Conservation (phyloP, 495 filamentous ascomycete species). For the Penicillium steckii region DNA sequence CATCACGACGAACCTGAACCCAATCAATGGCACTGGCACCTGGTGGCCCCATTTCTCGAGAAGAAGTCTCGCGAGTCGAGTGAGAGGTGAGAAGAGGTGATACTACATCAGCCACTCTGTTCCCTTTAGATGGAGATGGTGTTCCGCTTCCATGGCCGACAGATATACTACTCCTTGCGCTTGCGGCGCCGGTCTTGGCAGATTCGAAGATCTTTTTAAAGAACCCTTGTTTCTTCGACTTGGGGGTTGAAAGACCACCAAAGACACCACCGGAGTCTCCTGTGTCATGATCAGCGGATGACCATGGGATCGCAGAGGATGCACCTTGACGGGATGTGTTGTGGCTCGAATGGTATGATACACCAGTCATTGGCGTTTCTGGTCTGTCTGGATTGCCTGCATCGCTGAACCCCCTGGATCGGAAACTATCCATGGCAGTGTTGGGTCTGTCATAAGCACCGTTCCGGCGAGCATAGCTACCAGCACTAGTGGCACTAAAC, state of each 20-base stretch:
- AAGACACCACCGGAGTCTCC: constrained; percentile 56
- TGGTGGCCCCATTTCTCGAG: constrained; percentile 68
- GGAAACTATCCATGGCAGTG: constrained; percentile 50
- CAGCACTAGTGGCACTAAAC: constrained; percentile 93
- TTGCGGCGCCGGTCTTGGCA: constrained; percentile 90
- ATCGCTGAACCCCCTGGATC: constrained; percentile 45
- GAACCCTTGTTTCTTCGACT: constrained; percentile 88
- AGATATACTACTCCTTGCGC: constrained; percentile 80
- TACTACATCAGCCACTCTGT: constrained; percentile 33
- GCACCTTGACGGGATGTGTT: constrained; percentile 58
- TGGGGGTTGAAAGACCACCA: constrained; percentile 82
- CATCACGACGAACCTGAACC: constrained; percentile 93
- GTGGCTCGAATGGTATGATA: constrained; percentile 84
- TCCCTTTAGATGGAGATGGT: constrained; percentile 48
- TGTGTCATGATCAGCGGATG: constrained; percentile 28
- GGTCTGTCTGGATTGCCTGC: constrained; percentile 49
- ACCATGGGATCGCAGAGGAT: constrained; percentile 49
- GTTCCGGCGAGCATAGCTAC: constrained; percentile 75
- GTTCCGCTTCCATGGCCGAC: constrained; percentile 54
- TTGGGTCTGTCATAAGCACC: constrained; percentile 46
- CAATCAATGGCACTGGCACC: constrained; percentile 69
- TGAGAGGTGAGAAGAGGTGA: constrained; percentile 34
- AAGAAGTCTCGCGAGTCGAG: constrained; percentile 47
- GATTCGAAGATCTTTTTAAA: constrained; percentile 96
- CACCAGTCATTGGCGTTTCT: constrained; percentile 70